A percentile compares a stretch with the other conserved stretches of the same genome.
Evolutionary conservation across 495 filamentous ascomycete species (phyloP).

Genomic region (Cenococcum geophilum): DNA sequence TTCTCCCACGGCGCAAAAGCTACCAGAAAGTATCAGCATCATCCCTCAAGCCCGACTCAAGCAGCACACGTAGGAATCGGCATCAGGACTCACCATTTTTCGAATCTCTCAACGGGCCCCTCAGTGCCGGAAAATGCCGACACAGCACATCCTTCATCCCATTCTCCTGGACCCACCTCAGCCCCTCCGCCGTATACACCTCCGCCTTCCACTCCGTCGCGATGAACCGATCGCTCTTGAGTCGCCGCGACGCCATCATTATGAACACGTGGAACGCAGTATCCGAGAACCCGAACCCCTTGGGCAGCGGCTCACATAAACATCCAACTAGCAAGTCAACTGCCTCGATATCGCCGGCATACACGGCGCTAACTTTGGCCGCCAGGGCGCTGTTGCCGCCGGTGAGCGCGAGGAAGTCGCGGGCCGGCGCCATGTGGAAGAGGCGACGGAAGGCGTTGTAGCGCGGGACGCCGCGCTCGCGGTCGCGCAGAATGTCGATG

Average conservation of each 20-base stretch:
- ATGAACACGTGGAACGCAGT: conserved; percentile 42
- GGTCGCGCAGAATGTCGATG: conserved; percentile 44
- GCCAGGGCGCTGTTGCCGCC: conserved; percentile 36
- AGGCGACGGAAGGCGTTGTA: conserved; percentile 44
- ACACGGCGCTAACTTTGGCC: conserved; percentile 30
- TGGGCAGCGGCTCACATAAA: conserved; percentile 38
- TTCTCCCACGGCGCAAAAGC: conserved; percentile 40
- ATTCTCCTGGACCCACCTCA: conserved; percentile 37
- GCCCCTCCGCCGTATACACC: conserved; percentile 39
- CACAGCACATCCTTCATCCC: conserved; percentile 4
- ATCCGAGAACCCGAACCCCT: conserved; percentile 43
- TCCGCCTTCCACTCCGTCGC: conserved; percentile 35
- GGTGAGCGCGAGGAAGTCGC: conserved; percentile 36
- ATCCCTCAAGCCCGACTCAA: conserved; percentile 29
- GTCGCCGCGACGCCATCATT: conserved; percentile 36
- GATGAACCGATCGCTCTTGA: conserved; percentile 41
- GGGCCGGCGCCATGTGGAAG: conserved; percentile 35
- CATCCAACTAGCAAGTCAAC: conserved; percentile 42
- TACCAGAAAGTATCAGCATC: conserved; percentile 27
- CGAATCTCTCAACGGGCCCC: conserved; percentile 28
- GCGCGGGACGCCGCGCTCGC: conserved; percentile 45
- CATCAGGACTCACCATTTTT: conserved; percentile 32
- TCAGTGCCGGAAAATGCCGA: neutral
- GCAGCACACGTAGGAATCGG: conserved; percentile 35
- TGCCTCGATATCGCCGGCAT: conserved; percentile 36